Evolutionary conservation across 208 protist species (phyloP).

Genomic region (Trichomonas tenax): DNA sequence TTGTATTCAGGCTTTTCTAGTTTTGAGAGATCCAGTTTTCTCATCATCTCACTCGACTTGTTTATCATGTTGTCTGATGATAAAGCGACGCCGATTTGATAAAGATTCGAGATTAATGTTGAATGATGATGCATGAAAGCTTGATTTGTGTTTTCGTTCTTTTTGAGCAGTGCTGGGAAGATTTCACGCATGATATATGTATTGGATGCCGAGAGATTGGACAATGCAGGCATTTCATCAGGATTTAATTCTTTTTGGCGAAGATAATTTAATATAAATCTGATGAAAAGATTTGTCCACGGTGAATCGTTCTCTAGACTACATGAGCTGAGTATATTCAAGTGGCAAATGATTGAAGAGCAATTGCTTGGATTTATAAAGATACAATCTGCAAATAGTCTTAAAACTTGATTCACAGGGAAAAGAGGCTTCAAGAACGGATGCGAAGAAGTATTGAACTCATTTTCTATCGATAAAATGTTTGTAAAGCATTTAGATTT

Average conservation of each 20-base stretch:
- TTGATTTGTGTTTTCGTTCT: neutral
- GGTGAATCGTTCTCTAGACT: neutral
- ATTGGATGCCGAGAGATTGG: neutral
- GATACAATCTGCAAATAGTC: neutral
- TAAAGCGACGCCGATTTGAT: neutral
- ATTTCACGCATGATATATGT: neutral
- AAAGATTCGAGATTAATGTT: neutral
- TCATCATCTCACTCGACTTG: neutral
- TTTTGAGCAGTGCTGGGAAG: neutral
- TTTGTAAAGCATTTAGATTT: neutral
- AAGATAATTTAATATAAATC: neutral
- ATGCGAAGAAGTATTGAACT: neutral
- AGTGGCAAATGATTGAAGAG: neutral
- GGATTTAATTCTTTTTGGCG: neutral
- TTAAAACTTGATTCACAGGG: neutral
- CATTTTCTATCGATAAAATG: neutral
- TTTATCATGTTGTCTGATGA: neutral
- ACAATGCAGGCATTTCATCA: neutral
- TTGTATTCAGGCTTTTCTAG: neutral
- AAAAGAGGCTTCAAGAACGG: neutral
- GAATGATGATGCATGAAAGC: neutral
- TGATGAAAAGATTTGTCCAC: neutral
- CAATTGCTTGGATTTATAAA: neutral
- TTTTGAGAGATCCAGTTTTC: neutral
- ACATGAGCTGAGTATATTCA: neutral